Base-by-base conservation (phyloP, 2,329 filamentous ascomycete genomes). In the Grosmannia clavigera region DNA sequence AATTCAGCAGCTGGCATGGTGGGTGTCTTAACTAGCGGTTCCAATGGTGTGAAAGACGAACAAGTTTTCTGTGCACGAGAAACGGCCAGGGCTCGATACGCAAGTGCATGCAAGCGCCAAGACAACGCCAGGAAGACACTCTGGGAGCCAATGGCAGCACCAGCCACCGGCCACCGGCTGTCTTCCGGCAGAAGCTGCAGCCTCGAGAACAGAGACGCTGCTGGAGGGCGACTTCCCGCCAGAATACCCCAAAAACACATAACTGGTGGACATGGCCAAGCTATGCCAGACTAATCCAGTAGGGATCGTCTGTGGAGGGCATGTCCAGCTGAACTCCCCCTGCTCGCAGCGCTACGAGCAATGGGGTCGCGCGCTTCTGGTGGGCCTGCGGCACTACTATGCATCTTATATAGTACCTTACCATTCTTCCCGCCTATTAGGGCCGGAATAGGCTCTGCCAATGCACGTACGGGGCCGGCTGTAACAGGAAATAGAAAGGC, bases 281-380 rank as follows among this genome's bases (percentile, higher is more conserved):
- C 50, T 31, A 52, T 52, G 22, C 25, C 29, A 14, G 7, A 25
- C 22, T 43, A 56, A 31, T 38, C 29, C 9, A 27, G 55, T 22
- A 46, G 46, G 38, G 55, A 46, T 56, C 55, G 25, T 25, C 25
- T 10, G 25, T 56, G 55, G 55, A 46, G 55, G 55, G 22, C 55
- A 56, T 46, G 27, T 43, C 25, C 55, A 46, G 55, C 55, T 56
- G 55, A 56, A 56, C 27, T 25, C 55, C 52, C 55, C 55, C 55
- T 56, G 35, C 11, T 38, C 38, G 19, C 33, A 38, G 6, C 7
- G 25, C 50, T 31, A 16, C 14, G 40, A 52, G 27, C 50, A 29
- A 52, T 52, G 27, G 25, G 27, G 14, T 31, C 25, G 14, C 50
- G 27, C 3, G 1, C 50, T 31, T 25, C 10, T n/a, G 43, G 43